Evolutionary conservation across 371 early-diverging fungal species (phyloP).

Genomic region (Syncephalastrum monosporum): DNA sequence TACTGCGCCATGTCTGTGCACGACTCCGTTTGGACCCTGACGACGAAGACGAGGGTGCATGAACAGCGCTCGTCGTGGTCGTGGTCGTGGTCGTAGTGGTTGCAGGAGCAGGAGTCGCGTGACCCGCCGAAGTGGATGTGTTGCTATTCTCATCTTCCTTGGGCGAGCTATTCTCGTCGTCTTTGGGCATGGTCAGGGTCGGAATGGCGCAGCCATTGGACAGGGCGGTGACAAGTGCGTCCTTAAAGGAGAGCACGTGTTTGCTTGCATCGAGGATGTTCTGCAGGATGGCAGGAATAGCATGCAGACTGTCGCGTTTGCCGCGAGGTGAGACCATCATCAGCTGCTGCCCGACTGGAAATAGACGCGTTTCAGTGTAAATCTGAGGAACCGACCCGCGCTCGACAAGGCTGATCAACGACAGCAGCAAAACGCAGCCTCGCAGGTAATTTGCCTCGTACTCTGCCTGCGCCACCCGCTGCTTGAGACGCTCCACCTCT

Average conservation of each 20-base stretch:
- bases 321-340: background rate
- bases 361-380: slow-evolving; percentile 22
- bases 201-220: slow-evolving; percentile 6
- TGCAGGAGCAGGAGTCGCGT: no score
- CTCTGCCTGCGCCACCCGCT: slow-evolving; percentile 17
- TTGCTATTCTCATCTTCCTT: no score
- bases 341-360: slow-evolving; percentile 4
- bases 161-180: no score
- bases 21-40: no score
- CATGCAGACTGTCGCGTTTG: slow-evolving; percentile 4
- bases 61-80: no score
- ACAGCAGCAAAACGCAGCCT: slow-evolving; percentile 24
- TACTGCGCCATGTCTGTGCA: no score
- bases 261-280: slow-evolving; percentile 9
- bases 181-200: no score
- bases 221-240: slow-evolving; percentile 12
- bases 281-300: slow-evolving; percentile 15
- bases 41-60: no score
- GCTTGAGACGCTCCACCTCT: slow-evolving; percentile 14
- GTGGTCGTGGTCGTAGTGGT: no score
- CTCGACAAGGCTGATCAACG: slow-evolving; percentile 29
- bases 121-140: no score
- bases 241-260: slow-evolving; percentile 8
- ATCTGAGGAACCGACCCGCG: slow-evolving; percentile 31
- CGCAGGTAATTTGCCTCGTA: slow-evolving; percentile 33